Percentiles rank a stretch among this genome's conserved stretches.
phyloP scores from a whole-genome alignment of 441 rosid genomes.

The Corymbia citriodora region DNA sequence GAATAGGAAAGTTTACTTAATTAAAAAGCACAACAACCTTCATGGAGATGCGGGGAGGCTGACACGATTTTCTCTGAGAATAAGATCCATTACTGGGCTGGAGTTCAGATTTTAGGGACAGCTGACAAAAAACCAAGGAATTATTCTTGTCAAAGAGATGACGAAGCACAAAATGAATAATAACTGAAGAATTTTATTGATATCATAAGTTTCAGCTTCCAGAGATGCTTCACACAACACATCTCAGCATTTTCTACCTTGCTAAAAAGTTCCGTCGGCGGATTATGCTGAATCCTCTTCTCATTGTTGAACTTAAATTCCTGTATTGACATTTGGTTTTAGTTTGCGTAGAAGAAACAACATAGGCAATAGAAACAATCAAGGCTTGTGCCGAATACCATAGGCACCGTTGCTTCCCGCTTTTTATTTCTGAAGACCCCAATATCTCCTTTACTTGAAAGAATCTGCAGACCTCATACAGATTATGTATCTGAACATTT shows the following conservation, averaged over 20 bases:
- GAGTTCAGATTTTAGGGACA: constrained; percentile 54
- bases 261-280: constrained; percentile 76
- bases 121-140: constrained; percentile 27
- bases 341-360: neutral
- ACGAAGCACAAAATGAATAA: neutral
- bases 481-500: neutral
- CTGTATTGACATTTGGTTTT: constrained; percentile 27
- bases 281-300: constrained; percentile 51
- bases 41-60: constrained; percentile 19
- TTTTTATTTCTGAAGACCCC: constrained; percentile 73
- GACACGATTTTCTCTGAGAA: constrained; percentile 28
- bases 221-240: neutral
- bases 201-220: neutral
- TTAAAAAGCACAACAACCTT: constrained; percentile 42
- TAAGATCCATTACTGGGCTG: constrained; percentile 40
- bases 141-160: neutral
- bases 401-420: constrained; percentile 74
- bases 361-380: neutral
- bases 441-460: constrained; percentile 81
- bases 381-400: constrained; percentile 32
- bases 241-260: constrained; percentile 43
- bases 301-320: constrained; percentile 70
- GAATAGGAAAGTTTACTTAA: neutral
- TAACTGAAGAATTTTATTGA: neutral
- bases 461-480: constrained; percentile 41